Evolutionary conservation across 495 filamentous ascomycete species (phyloP).

Genomic region (Podospora australis): DNA sequence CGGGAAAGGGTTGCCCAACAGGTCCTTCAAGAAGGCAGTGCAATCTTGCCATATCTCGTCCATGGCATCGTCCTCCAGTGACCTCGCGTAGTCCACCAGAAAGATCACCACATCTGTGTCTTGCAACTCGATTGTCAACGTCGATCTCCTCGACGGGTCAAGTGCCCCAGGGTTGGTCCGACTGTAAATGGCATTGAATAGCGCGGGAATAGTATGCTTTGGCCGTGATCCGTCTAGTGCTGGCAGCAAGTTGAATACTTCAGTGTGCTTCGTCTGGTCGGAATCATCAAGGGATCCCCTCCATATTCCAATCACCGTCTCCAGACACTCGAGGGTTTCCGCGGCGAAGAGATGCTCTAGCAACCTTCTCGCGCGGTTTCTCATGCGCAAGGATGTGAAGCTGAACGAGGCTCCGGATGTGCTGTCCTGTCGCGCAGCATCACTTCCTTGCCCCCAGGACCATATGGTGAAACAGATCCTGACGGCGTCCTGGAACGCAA

Average conservation of each 20-base stretch:
- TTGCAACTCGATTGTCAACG: constrained; percentile 72
- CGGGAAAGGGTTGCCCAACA: constrained; percentile 89
- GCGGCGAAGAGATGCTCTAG: constrained; percentile 90
- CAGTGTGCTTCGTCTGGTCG: constrained; percentile 32
- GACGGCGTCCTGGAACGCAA: constrained; percentile 96
- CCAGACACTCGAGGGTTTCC: constrained; percentile 90
- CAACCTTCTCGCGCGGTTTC: constrained; percentile 78
- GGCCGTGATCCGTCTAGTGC: constrained; percentile 87
- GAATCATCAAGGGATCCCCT: constrained; percentile 33
- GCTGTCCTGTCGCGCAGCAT: constrained; percentile 51
- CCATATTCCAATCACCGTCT: constrained; percentile 86
- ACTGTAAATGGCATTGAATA: constrained; percentile 95
- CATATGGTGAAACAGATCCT: constrained; percentile 88
- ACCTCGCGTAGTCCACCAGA: constrained; percentile 78
- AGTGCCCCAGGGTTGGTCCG: constrained; percentile 78
- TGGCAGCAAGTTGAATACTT: constrained; percentile 78
- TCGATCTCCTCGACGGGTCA: constrained; percentile 74
- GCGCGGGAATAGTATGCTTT: constrained; percentile 88
- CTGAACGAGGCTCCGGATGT: constrained; percentile 75
- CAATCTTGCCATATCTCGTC: constrained; percentile 98
- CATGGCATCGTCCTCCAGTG: constrained; percentile 95
- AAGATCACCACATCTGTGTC: constrained; percentile 83
- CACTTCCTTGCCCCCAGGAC: constrained; percentile 75
- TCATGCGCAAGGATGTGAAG: constrained; percentile 82
- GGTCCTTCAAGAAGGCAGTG: constrained; percentile 80